These are phyloP conservation scores for Aureobasidium zeae DNA, from an alignment of 2,329 filamentous ascomycete species.

Conservation along the genomic window DNA sequence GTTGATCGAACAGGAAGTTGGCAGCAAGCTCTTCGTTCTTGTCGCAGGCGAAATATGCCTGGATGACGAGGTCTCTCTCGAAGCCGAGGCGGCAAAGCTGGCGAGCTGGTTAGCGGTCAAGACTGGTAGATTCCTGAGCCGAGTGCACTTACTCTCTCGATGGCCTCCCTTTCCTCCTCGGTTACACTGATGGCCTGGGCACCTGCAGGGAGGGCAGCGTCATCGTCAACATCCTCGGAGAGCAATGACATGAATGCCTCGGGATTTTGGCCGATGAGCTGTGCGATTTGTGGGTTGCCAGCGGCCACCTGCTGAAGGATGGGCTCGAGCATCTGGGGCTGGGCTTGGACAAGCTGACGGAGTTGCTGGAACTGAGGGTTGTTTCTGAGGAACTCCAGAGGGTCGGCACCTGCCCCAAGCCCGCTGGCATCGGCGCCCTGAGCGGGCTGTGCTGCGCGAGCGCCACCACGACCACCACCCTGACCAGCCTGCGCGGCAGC, in stretches of 20 bases:
- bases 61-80: conserved; percentile 83
- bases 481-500: conserved; percentile 69
- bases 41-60: conserved; percentile 98
- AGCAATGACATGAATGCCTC: conserved; percentile 88
- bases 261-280: conserved; percentile 83
- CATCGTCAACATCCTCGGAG: conserved; percentile 74
- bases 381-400: conserved; percentile 82
- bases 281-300: conserved; percentile 88
- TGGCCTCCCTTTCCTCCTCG: conserved; percentile 91
- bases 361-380: conserved; percentile 98
- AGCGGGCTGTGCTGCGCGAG: conserved; percentile 31
- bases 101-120: conserved; percentile 12
- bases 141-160: conserved; percentile 65
- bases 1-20: conserved; percentile 97
- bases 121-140: no score
- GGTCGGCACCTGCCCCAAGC: conserved; percentile 42
- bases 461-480: conserved; percentile 36
- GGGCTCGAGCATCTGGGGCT: conserved; percentile 96
- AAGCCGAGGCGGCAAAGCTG: conserved; percentile 90
- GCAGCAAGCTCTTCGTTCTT: conserved; percentile 98
- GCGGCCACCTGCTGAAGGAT: conserved; percentile 93
- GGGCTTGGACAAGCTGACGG: conserved; percentile 91
- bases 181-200: conserved; percentile 86
- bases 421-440: conserved; percentile 33
- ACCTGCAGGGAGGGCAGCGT: conserved; percentile 75